Conservation (phyloP, 2,329 filamentous ascomycete genomes). For the Aspergillus tubingensis region DNA sequence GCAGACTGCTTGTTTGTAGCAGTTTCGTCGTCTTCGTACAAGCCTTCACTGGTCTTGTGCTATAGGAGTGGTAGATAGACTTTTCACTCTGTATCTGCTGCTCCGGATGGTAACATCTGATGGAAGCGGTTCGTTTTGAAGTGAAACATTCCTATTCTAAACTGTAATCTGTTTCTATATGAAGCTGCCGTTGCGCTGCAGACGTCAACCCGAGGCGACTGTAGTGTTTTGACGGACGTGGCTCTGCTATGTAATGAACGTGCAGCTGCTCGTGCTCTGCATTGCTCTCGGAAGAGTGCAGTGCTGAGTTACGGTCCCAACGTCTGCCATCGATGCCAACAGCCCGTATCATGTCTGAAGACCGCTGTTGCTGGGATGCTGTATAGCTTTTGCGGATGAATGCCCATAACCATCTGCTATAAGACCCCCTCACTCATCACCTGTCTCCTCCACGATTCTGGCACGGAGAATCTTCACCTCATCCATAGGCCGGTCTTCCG, state of each 20-base stretch:
- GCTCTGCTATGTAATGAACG: background rate
- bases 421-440: slow-evolving; percentile 39
- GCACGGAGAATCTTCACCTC: slow-evolving; percentile 79
- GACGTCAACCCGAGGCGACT: background rate
- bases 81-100: slow-evolving; percentile 79
- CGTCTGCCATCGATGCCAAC: background rate
- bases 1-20: slow-evolving; percentile 37
- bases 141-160: slow-evolving; percentile 61
- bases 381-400: background rate
- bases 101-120: slow-evolving; percentile 72
- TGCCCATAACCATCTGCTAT: background rate
- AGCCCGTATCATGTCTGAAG: background rate
- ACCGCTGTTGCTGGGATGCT: background rate
- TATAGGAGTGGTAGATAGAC: slow-evolving; percentile 65
- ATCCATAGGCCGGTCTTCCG: slow-evolving; percentile 77
- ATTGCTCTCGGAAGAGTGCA: background rate
- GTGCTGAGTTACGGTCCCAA: background rate
- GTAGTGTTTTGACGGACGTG: background rate
- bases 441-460: slow-evolving; percentile 65
- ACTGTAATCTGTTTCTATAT: slow-evolving; percentile 1
- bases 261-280: background rate
- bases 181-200: background rate
- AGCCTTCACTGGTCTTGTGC: slow-evolving; percentile 43
- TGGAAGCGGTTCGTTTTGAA: slow-evolving; percentile 77
- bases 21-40: slow-evolving; percentile 32